These are phyloP conservation scores for Suhomyces atakaporum DNA, from an alignment of 1,139 yeast species.

Conservation along the genomic window DNA sequence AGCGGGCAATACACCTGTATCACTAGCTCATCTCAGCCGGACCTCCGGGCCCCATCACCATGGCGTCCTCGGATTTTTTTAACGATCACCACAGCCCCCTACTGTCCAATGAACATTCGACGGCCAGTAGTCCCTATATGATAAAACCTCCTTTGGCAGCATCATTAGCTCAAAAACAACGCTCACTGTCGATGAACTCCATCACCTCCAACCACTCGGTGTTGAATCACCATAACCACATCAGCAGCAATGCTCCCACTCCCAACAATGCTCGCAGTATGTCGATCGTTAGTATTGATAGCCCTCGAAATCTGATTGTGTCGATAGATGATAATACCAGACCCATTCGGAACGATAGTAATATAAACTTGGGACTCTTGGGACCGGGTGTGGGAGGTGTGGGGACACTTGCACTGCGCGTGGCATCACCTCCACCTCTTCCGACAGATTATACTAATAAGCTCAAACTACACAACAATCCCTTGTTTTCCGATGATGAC, in stretches of 20 bases:
- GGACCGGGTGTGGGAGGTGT: slow-evolving; percentile 1
- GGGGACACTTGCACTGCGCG: slow-evolving; percentile 2
- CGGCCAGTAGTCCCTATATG: slow-evolving; percentile 28
- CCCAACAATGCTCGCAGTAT: slow-evolving; percentile 31
- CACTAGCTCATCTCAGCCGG: slow-evolving; percentile 1
- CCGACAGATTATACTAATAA: slow-evolving; percentile 4
- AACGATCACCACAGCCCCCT: slow-evolving; percentile 22
- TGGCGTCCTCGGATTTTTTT: slow-evolving; percentile 19
- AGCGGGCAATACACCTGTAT: neutral
- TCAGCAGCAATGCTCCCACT: slow-evolving; percentile 13
- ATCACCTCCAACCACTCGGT: slow-evolving; percentile 16
- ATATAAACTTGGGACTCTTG: slow-evolving; percentile 10
- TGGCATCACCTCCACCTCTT: slow-evolving; percentile 2
- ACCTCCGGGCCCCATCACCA: slow-evolving; percentile 6
- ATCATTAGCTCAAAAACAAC: slow-evolving; percentile 22
- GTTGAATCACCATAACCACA: slow-evolving; percentile 4
- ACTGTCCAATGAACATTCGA: slow-evolving; percentile 22
- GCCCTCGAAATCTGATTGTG: slow-evolving; percentile 47
- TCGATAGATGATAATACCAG: slow-evolving; percentile 39
- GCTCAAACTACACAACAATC: slow-evolving; percentile 16
- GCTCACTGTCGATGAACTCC: slow-evolving; percentile 42
- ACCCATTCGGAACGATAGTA: slow-evolving; percentile 38
- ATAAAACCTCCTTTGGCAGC: slow-evolving; percentile 19
- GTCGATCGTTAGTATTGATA: slow-evolving; percentile 42
- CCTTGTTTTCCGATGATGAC: slow-evolving; percentile 39